Conservation (phyloP, 345 rosid genomes). For the Ceriops tagal region DNA sequence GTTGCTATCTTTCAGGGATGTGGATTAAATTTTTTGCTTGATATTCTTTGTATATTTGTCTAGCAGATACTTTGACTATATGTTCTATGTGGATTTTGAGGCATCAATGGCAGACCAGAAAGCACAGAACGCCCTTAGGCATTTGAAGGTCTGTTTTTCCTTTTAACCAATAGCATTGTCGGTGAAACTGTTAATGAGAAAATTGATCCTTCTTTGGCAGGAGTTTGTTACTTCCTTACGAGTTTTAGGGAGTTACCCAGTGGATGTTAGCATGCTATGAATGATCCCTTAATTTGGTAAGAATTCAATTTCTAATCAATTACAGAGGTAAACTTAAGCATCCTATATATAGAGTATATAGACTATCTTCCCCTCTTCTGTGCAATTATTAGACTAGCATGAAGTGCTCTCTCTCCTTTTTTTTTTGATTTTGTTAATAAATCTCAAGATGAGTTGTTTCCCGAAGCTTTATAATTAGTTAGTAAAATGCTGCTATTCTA, state of each 20-base stretch:
- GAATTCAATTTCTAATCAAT: not conserved
- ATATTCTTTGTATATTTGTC: constrained; percentile 4
- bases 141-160: constrained; percentile 55
- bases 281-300: constrained; percentile 11
- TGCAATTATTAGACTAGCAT: too few species aligned
- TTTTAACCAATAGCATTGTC: not conserved
- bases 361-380: too few species aligned
- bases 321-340: too few species aligned
- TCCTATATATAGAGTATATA: too few species aligned
- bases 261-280: constrained; percentile 69
- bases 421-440: too few species aligned
- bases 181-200: not conserved
- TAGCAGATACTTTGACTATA: constrained; percentile 78
- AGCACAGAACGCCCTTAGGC: constrained; percentile 85
- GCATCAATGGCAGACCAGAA: constrained; percentile 94
- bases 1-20: not conserved
- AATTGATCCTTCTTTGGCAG: constrained; percentile 37
- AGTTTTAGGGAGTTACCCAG: constrained; percentile 96
- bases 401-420: too few species aligned
- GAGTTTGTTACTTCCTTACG: constrained; percentile 93
- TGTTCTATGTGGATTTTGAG: constrained; percentile 93
- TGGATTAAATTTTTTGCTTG: not conserved
- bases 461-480: too few species aligned
- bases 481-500: too few species aligned
- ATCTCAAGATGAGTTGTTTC: too few species aligned